A percentile compares a stretch with the other conserved stretches of the same genome.
Conservation (phyloP, 768 basidiomycete genomes). For the Mycena indigotica region DNA sequence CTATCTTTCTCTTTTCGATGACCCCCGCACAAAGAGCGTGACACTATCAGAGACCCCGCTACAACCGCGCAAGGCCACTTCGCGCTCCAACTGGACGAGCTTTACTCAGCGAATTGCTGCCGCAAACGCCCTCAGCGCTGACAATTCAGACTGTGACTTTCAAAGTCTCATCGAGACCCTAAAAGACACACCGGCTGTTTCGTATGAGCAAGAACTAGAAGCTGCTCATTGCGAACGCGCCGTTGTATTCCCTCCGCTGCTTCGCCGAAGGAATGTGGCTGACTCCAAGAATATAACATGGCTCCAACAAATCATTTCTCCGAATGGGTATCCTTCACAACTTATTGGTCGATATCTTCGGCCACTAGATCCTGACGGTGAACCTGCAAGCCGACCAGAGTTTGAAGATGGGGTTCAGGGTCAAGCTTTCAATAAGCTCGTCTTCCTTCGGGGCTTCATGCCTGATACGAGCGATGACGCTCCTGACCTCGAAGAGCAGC, state of each 20-base stretch:
- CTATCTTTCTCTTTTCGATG: slow-evolving; percentile 52
- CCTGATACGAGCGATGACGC: slow-evolving; percentile 22
- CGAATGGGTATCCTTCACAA: slow-evolving; percentile 36
- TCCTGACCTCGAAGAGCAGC: slow-evolving; percentile 11
- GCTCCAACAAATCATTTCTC: slow-evolving; percentile 33
- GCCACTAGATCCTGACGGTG: slow-evolving; percentile 26
- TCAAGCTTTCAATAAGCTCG: slow-evolving; percentile 43
- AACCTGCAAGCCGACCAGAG: slow-evolving; percentile 15
- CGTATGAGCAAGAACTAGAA: not conserved
- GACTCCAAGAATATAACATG: slow-evolving; percentile 38
- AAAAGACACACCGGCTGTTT: slow-evolving; percentile 11
- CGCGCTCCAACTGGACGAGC: slow-evolving; percentile 24
- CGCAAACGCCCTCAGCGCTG: slow-evolving; percentile 8
- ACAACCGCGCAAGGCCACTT: slow-evolving; percentile 1
- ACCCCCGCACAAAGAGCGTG: slow-evolving; percentile 41
- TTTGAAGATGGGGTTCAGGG: slow-evolving; percentile 34
- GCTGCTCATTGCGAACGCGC: not conserved
- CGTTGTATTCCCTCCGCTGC: slow-evolving; percentile 16
- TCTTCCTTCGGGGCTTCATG: slow-evolving; percentile 48
- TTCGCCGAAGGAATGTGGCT: slow-evolving; percentile 13
- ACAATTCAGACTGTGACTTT: slow-evolving; percentile 12
- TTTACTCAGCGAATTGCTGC: slow-evolving; percentile 13
- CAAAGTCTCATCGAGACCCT: slow-evolving; percentile 26
- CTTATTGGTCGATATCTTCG: slow-evolving; percentile 30
- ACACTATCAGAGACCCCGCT: slow-evolving; percentile 6